Base-by-base conservation (phyloP, 805 yeast genomes). In the Scheffersomyces coipomensis region DNA sequence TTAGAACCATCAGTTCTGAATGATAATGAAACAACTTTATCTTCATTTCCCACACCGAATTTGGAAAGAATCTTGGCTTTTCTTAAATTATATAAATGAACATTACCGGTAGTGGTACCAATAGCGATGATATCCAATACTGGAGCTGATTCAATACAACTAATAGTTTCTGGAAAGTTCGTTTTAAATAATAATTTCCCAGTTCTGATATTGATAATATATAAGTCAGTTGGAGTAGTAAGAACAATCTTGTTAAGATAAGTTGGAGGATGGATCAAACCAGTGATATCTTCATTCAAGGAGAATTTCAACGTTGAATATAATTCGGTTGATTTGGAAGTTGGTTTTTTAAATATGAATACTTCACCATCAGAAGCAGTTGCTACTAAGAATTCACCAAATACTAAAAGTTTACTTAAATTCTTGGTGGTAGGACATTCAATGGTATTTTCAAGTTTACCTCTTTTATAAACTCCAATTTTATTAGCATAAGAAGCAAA, bases 1-100 rank as follows among this genome's bases (percentile, higher is more conserved):
- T 95, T 73, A 2, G 83, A 74, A 0, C 95, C 95, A 59, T 93
- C 99, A 2, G 96, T 87, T 63, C 98, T 76, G 68, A 95, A 91
- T 1, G 97, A 85, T 16, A 91, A 50, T 0, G 95, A 72, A 3
- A 75, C 71, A 7, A 79, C 71, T 39, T 63, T 64, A 7, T 75
- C 60, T 0, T 68, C 56, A n/a, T 51, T 53, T 27, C 62, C 72
- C 19, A 49, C 46, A 1, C 75, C 72, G 0, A 76, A 62, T 6
- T 66, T 67, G 29, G 77, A 66, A 7, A 79, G 81, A 3, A 66
- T 60, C 42, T 65, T 75, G 17, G 80, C 93, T 50, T 78, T 81
- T 48, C 78, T 81, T 46, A 93, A 52, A 55, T 95, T 82, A 58
- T 73, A 83, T 29, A 90, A 57, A 33, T 68, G 65, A 11, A 88